These are phyloP conservation scores for Pulveroboletus sp. DNA, from an alignment of 768 basidiomycete species.

Conservation along the genomic window DNA sequence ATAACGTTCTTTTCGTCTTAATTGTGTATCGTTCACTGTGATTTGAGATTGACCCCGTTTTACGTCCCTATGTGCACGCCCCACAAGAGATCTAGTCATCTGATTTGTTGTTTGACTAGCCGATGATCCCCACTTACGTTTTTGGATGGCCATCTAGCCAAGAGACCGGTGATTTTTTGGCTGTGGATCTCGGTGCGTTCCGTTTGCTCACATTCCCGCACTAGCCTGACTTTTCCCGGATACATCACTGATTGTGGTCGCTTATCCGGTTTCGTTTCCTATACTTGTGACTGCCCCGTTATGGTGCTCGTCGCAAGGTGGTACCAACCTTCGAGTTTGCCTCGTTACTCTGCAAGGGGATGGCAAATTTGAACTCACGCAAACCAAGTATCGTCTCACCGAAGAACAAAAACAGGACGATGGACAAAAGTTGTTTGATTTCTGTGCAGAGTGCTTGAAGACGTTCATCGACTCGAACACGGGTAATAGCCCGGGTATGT, in stretches of 20 bases:
- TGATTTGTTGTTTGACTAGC: conserved; percentile 41
- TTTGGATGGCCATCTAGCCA: conserved; percentile 92
- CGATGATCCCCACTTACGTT: conserved; percentile 96
- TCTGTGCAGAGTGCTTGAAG: conserved; percentile 91
- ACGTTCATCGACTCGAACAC: conserved; percentile 80
- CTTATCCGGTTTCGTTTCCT: background rate
- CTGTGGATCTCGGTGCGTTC: conserved; percentile 77
- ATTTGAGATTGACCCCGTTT: background rate
- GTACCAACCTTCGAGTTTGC: conserved; percentile 98
- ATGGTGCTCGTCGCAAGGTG: conserved; percentile 45
- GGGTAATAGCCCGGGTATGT: conserved; percentile 43
- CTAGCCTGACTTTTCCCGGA: background rate
- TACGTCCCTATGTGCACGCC: conserved; percentile 2
- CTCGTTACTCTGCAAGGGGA: conserved; percentile 87
- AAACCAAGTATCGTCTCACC: conserved; percentile 93
- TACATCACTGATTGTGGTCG: background rate
- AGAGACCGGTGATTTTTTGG: conserved; percentile 87
- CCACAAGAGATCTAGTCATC: background rate
- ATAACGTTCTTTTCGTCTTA: background rate
- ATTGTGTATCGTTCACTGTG: background rate
- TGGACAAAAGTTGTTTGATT: conserved; percentile 94
- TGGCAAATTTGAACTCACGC: conserved; percentile 97
- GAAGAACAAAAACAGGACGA: conserved; percentile 99
- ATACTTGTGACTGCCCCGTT: background rate
- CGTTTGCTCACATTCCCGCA: background rate